Base-by-base conservation (phyloP, 139 green algal genomes). In the Volvox africanus region DNA sequence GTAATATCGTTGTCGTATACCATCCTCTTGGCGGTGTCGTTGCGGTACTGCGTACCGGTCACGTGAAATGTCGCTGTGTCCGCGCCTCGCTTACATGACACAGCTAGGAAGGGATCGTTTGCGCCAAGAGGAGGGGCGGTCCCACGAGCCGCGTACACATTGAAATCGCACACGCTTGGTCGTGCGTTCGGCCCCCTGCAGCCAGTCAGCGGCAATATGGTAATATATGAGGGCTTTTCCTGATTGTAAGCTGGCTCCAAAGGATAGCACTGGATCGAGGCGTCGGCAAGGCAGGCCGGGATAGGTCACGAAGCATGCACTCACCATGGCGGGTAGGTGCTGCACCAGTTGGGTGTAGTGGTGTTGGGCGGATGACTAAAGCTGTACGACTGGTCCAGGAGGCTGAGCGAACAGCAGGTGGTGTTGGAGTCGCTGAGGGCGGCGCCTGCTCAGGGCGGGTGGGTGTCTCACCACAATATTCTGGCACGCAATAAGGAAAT, bases 141-240 rank as follows among this genome's bases (percentile, higher is more conserved):
- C 0, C 73, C 73, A 1, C 86, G 86, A 1, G 86, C 73, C 11
- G 18, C 35, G 50, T 61, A 90, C n/a, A 22, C 86, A 32, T 90
- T 90, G 73, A 90, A 90, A 61, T 90, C 86, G 55, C 86, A 90
- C 12, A 90, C 73, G 86, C 86, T 90, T 13, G 71, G 86, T 14
- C 86, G 71, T 28, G 37, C 21, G 1, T 6, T 16, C 0, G 67
- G 37, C 5, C 83, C 83, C 83, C 83, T 89, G 83, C 26, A 86
- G 65, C 65, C 65, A 28, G 65, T 28, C 65, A 28, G 24, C 19
- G 62, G 62, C 62, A 69, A 69, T 19, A 17, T 17, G 65, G 24
- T 28, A 28, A 24, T 73, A 24, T 26, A 69, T 69, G 62, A 28
- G 65, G 65, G 65, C 65, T 73, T 28, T 30, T 16, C 65, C 2